Conservation (phyloP, 805 yeast genomes). For the Metschnikowia colocasiae region DNA sequence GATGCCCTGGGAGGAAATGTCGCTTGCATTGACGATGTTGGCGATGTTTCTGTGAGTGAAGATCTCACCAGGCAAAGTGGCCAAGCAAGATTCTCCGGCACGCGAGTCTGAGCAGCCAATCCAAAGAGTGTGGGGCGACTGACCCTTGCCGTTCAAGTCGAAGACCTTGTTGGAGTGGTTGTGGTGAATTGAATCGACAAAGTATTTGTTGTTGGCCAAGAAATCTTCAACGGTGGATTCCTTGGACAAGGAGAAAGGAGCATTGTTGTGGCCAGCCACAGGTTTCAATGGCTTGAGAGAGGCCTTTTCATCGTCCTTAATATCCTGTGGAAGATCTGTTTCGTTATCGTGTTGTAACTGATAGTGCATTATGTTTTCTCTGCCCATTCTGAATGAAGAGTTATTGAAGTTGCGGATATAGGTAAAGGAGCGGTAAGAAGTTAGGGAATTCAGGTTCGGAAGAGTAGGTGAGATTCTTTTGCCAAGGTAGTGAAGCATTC, state of each 20-base stretch:
- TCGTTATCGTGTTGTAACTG: conserved; percentile 40
- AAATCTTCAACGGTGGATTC: conserved; percentile 20
- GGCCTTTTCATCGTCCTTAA: conserved; percentile 5
- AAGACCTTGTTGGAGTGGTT: conserved; percentile 19
- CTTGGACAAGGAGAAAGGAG: conserved; percentile 46
- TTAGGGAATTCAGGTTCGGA: neutral
- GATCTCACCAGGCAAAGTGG: conserved; percentile 21
- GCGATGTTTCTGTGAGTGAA: conserved; percentile 23
- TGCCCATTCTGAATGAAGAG: conserved; percentile 30
- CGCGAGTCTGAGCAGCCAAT: conserved; percentile 22
- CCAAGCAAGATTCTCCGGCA: conserved; percentile 20
- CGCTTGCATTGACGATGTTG: conserved; percentile 20
- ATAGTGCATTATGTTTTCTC: conserved; percentile 39
- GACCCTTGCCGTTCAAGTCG: conserved; percentile 21
- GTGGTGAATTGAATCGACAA: conserved; percentile 19
- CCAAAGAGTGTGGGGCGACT: conserved; percentile 22
- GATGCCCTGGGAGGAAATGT: conserved; percentile 20
- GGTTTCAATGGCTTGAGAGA: conserved; percentile 14
- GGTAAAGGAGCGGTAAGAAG: neutral
- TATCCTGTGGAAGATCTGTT: conserved; percentile 26
- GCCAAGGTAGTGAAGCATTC: conserved; percentile 1
- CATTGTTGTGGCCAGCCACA: conserved; percentile 21
- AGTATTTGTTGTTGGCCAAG: conserved; percentile 20
- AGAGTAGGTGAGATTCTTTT: neutral
- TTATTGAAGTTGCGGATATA: conserved; percentile 1